Evolutionary conservation across 352 stramenopile species (phyloP).

Genomic region (Phytophthora tentaculata): DNA sequence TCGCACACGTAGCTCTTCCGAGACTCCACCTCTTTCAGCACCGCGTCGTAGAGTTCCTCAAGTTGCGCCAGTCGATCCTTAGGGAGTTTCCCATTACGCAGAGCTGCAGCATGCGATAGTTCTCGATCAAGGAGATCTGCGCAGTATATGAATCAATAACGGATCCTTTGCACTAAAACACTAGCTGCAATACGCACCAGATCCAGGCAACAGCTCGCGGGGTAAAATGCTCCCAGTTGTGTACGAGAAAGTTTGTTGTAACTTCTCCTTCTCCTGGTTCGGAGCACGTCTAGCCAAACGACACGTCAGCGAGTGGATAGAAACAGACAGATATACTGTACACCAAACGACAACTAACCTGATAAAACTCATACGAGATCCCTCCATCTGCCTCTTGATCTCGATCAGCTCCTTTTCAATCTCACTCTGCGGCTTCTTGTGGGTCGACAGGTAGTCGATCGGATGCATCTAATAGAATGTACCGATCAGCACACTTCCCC

Average conservation of each 20-base stretch:
- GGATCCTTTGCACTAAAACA: too few relatives aligned
- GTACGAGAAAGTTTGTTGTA: conserved; percentile 83
- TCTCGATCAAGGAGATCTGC: conserved; percentile 71
- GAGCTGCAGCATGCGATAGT: conserved; percentile 55
- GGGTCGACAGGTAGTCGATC: conserved; percentile 58
- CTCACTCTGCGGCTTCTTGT: conserved; percentile 66
- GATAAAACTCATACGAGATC: conserved; percentile 54
- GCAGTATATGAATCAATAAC: neutral
- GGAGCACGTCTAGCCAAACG: conserved; percentile 35
- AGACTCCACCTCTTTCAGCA: conserved; percentile 65
- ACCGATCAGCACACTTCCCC: neutral
- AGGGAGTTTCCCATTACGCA: conserved; percentile 40
- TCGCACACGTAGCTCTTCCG: conserved; percentile 72
- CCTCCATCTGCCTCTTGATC: conserved; percentile 79
- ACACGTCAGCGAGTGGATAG: neutral
- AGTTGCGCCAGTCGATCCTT: conserved; percentile 63
- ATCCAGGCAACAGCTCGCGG: conserved; percentile 68
- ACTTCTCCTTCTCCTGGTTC: conserved; percentile 85
- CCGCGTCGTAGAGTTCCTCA: conserved; percentile 65
- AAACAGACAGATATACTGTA: neutral
- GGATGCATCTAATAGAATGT: conserved; percentile 46
- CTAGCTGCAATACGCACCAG: conserved; percentile 56
- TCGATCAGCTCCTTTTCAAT: conserved; percentile 82
- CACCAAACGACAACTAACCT: conserved; percentile 38
- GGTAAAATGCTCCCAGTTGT: conserved; percentile 72